Conservation (phyloP, 768 basidiomycete genomes). For the Dictyophora rubrovolvata region DNA sequence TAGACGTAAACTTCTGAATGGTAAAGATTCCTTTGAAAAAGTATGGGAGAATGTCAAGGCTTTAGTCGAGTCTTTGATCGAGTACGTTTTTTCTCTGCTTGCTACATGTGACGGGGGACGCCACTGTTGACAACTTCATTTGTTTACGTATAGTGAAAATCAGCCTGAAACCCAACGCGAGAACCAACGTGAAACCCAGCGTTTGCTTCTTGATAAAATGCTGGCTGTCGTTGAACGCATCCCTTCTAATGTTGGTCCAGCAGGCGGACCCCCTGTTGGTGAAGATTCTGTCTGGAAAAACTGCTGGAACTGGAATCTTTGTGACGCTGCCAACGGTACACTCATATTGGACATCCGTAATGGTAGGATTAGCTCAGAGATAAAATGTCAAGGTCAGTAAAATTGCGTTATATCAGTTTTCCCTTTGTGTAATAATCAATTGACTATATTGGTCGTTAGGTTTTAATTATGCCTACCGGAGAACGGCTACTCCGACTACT, state of each 20-base stretch:
- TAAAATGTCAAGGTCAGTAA: slow-evolving; percentile 77
- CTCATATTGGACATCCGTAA: slow-evolving; percentile 85
- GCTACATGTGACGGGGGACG: no score
- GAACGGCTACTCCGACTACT: slow-evolving; percentile 44
- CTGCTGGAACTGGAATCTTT: slow-evolving; percentile 98
- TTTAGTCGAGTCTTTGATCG: slow-evolving; percentile 87
- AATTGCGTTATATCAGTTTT: not conserved
- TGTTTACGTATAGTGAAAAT: no score
- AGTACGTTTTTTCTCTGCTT: slow-evolving; percentile 26
- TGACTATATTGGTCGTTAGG: slow-evolving; percentile 33
- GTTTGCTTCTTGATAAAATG: slow-evolving; percentile 80
- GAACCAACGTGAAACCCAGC: slow-evolving; percentile 56
- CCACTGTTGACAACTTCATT: not conserved
- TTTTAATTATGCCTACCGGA: slow-evolving; percentile 93
- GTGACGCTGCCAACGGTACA: slow-evolving; percentile 89
- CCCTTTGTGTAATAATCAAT: not conserved
- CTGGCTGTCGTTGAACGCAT: slow-evolving; percentile 75
- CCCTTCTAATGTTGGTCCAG: slow-evolving; percentile 41
- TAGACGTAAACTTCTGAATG: slow-evolving; percentile 63
- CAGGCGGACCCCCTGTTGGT: slow-evolving; percentile 31
- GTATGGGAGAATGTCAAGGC: slow-evolving; percentile 92
- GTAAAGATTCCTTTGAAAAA: slow-evolving; percentile 76
- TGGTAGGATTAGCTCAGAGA: slow-evolving; percentile 82
- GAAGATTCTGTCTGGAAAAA: slow-evolving; percentile 98
- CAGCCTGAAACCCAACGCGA: no score